Evolutionary conservation across 2,329 filamentous ascomycete species (phyloP).

Genomic region (Septoria petroselini): DNA sequence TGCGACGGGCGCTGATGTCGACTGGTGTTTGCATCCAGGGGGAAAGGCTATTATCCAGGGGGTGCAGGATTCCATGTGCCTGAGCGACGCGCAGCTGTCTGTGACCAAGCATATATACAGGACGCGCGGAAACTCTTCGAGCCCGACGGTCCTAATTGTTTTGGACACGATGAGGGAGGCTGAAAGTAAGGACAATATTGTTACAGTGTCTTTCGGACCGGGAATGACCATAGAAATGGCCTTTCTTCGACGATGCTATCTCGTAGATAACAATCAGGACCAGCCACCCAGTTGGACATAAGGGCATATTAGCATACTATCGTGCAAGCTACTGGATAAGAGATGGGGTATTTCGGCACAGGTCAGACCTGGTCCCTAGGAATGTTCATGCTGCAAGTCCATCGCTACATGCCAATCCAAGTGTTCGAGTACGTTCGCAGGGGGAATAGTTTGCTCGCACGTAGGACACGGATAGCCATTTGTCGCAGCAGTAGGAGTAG

Average conservation of each 20-base stretch:
- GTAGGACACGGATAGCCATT: no score
- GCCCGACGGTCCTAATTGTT: slow-evolving; percentile 65
- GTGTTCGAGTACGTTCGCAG: no score
- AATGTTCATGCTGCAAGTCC: no score
- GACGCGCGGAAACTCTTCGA: slow-evolving; percentile 64
- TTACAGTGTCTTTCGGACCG: slow-evolving; percentile 68
- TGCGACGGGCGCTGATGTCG: not conserved
- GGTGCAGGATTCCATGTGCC: not conserved
- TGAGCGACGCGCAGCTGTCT: not conserved
- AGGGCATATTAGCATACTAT: no score
- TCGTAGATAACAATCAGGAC: no score
- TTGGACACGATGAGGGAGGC: slow-evolving; percentile 56
- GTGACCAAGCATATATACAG: not conserved
- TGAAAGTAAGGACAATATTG: slow-evolving; percentile 55
- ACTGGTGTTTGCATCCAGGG: not conserved
- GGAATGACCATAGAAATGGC: slow-evolving; percentile 51
- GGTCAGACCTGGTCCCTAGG: no score
- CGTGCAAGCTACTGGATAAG: no score
- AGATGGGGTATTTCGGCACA: no score
- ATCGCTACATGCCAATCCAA: no score
- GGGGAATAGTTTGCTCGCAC: no score
- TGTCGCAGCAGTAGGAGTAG: no score
- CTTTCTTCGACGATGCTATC: not conserved
- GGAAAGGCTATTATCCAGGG: not conserved
- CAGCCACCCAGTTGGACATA: no score